Percentiles rank a stretch among this genome's conserved stretches.
Conservation (phyloP, 164 flowering plant genomes). For the Vitis cinerea region DNA sequence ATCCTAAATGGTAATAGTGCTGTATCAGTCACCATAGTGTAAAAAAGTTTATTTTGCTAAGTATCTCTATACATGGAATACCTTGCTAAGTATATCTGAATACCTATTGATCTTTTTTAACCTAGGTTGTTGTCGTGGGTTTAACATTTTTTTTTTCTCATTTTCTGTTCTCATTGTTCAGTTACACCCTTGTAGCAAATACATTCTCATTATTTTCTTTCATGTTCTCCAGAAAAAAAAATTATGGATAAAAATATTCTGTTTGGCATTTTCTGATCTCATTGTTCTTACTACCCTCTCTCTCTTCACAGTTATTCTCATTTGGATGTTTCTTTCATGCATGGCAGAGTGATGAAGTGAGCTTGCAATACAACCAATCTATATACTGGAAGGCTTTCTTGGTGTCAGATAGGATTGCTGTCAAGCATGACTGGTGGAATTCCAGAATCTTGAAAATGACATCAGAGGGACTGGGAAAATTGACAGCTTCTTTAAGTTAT, state of each 20-base stretch:
- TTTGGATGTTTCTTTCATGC: conserved; percentile 9
- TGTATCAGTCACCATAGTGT: too few species aligned
- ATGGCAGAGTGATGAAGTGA: conserved; percentile 66
- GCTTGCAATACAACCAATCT: conserved; percentile 50
- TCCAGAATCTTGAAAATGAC: conserved; percentile 56
- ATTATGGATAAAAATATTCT: background rate
- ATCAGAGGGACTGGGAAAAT: conserved; percentile 66
- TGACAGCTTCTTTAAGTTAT: conserved; percentile 70
- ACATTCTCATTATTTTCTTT: too few species aligned
- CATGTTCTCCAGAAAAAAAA: background rate
- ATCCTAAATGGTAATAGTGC: too few species aligned
- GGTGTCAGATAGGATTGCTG: conserved; percentile 37
- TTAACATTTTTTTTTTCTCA: too few species aligned
- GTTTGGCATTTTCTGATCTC: background rate
- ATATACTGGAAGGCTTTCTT: conserved; percentile 46
- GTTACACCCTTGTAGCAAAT: too few species aligned
- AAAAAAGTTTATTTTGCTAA: too few species aligned
- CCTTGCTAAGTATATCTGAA: too few species aligned
- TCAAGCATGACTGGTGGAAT: conserved; percentile 43
- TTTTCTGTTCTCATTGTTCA: too few species aligned
- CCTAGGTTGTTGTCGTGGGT: too few species aligned
- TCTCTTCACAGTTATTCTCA: background rate
- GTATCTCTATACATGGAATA: too few species aligned
- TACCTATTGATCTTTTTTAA: background rate
- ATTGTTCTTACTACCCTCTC: background rate